Base-by-base conservation (phyloP, 495 filamentous ascomycete genomes). In the Aspergillus mulundensis region DNA sequence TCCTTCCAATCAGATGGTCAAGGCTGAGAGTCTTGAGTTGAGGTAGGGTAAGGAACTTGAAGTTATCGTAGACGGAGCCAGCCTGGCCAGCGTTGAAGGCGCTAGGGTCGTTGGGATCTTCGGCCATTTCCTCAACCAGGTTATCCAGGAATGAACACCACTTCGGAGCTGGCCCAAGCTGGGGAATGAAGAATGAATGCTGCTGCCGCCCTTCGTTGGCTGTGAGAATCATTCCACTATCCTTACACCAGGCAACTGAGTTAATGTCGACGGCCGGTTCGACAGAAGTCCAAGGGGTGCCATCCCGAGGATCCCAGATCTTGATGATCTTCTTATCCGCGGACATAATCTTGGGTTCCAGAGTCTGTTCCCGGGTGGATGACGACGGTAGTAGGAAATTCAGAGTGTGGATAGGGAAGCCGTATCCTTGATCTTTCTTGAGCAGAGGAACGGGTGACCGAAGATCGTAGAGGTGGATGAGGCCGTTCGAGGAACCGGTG, bases 91-190 rank as follows among this genome's bases (percentile, higher is more conserved):
- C 68, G 47, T 61, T 74, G 61, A 83, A 89, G 7, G 84, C 82
- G 57, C 82, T 84, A 3, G 87, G 86, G 59, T 90, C 87, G 60
- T 84, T 81, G 14, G 75, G 76, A 55, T 86, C 81, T 66, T 95
- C 92, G 2, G 92, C 93, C 90, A 99, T 97, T 67, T 99, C 95
- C 70, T 99, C 95, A 15, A 96, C 95, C 49, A 98, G 79, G 64
- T 93, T 95, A 66, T 99, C 95, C 30, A 99, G 76, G 83, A 97
- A 97, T 8, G 87, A 85, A 66, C 95, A 97, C 95, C 95, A 99
- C 61, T 81, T 87, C 0, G 95, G 95, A 0, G 94, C 91, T 11
- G 94, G 89, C 5, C 91, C 91, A 28, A 97, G 82, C 60, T 92
- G 91, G 0, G 95, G 95, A 52, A 99, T 91, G 67, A 97, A 92